Evolutionary conservation across 2,329 filamentous ascomycete species (phyloP), one percentile per base, ranked within the genome.

Genomic region (Aureobasidium sp.): DNA sequence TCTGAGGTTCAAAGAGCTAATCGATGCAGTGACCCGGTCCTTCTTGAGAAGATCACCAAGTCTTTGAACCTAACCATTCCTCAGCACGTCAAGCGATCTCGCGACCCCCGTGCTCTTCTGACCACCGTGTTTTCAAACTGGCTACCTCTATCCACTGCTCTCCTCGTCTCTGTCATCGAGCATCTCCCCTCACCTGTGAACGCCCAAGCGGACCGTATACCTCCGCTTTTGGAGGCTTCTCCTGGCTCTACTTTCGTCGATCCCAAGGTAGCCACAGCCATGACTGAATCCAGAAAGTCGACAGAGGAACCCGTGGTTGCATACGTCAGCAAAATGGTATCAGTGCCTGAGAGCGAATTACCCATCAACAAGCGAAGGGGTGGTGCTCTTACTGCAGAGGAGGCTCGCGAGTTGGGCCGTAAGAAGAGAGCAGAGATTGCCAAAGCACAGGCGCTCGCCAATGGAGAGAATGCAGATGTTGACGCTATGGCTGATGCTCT

Each of bases 251-350:
- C 81, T 2, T 76, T 81, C 60, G 83, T 97, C 40, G 82, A 87
- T 50, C 71, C 79, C 1, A 72, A 75, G 6, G 73, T 97, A 51
- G 85, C 82, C 60, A 76, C 86, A n/a, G 88, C 91, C 4, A 91
- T 97, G 84, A 71, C 86, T 2, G 77, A 83, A 0, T 96, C 95
- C 65, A 87, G 86, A 63, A 80, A 80, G 3, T 77, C 76, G 0
- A 76, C 79, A 34, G 77, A 83, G 0, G 85, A 86, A 54, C 90
- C 91, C 0, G 83, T 95, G 0, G 88, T 98, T 1, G 91, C 88
- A 7, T 98, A 95, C 60, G 88, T 98, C 56, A 97, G 91, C 71
- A 98, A 98, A 68, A 96, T 98, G 90, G 88, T 97, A 1, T 93
- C 93, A 0, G 79, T 98, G 11, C 91, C 90, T 0, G 88, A 94